Evolutionary conservation across 768 basidiomycete genomes (phyloP).

Genomic region (Kwoniella shandongensis): DNA sequence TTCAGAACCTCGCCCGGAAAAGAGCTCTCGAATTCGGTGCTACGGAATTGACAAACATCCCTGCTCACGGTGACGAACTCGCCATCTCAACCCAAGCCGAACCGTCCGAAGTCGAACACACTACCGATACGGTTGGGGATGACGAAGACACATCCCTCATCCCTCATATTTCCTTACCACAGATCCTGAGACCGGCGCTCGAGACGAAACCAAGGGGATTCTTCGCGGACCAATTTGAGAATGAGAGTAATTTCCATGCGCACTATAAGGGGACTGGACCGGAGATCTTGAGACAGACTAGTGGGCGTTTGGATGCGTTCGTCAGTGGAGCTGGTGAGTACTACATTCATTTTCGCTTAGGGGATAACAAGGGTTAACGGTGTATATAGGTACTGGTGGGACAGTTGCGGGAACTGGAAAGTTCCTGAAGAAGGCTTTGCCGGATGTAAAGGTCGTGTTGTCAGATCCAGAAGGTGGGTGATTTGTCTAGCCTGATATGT

Average conservation of each 20-base stretch:
- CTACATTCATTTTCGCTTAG: background rate
- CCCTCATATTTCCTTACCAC: slow-evolving; percentile 2
- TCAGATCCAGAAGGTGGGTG: slow-evolving; percentile 74
- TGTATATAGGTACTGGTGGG: slow-evolving; percentile 80
- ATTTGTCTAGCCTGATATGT: background rate
- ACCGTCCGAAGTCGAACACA: slow-evolving; percentile 58
- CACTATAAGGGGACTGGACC: slow-evolving; percentile 89
- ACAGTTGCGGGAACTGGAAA: slow-evolving; percentile 83
- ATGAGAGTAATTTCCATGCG: slow-evolving; percentile 82
- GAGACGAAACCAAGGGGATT: slow-evolving; percentile 63
- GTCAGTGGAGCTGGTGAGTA: slow-evolving; percentile 79
- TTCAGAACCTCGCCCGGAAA: slow-evolving; percentile 83
- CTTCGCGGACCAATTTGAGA: slow-evolving; percentile 99
- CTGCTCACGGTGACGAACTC: slow-evolving; percentile 27
- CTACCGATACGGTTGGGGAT: slow-evolving; percentile 2
- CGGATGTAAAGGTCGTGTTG: slow-evolving; percentile 68
- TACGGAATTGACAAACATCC: slow-evolving; percentile 51
- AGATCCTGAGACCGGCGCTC: slow-evolving; percentile 24
- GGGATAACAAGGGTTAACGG: background rate
- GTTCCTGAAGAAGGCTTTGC: slow-evolving; percentile 74
- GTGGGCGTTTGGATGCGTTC: slow-evolving; percentile 76
- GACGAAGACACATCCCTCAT: background rate
- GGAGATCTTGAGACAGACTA: slow-evolving; percentile 91
- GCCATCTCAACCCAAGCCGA: slow-evolving; percentile 54
- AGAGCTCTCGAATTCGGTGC: slow-evolving; percentile 73